Evolutionary conservation across 2,329 filamentous ascomycete species (phyloP).

Genomic region (Colletotrichum camelliae): DNA sequence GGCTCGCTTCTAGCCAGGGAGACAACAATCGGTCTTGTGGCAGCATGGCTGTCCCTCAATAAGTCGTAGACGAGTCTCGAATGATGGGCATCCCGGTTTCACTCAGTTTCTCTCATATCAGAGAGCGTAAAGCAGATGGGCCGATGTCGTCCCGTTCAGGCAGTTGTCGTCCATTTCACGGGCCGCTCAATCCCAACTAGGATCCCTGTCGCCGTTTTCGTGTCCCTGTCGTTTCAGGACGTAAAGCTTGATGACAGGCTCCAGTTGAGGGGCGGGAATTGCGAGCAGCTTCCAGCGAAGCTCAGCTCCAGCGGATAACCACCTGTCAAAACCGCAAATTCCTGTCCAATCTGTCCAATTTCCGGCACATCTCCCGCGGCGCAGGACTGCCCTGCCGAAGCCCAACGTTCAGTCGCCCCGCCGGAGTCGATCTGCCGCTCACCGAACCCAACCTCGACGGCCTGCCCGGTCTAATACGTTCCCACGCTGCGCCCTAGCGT

Average conservation of each 20-base stretch:
- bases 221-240: constrained; percentile 19
- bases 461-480: neutral
- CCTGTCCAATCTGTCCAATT: constrained; percentile 1
- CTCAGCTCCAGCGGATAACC: neutral
- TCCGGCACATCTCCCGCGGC: neutral
- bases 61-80: neutral
- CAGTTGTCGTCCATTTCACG: constrained; percentile 1
- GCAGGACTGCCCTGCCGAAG: neutral
- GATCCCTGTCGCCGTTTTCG: constrained; percentile 4
- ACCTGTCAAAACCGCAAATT: neutral
- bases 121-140: neutral
- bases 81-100: neutral
- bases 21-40: neutral
- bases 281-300: neutral
- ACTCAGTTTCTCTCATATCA: neutral
- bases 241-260: constrained; percentile 19
- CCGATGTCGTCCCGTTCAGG: neutral
- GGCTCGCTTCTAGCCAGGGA: neutral
- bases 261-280: neutral
- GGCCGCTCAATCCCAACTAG: constrained; percentile 1
- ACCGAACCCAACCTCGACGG: neutral
- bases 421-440: constrained; percentile 16
- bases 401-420: constrained; percentile 5
- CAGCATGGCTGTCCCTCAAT: neutral
- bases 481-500: neutral